Evolutionary conservation across 805 yeast species (phyloP), one percentile per base, ranked within the genome.

Genomic region (Candida suzukii): DNA sequence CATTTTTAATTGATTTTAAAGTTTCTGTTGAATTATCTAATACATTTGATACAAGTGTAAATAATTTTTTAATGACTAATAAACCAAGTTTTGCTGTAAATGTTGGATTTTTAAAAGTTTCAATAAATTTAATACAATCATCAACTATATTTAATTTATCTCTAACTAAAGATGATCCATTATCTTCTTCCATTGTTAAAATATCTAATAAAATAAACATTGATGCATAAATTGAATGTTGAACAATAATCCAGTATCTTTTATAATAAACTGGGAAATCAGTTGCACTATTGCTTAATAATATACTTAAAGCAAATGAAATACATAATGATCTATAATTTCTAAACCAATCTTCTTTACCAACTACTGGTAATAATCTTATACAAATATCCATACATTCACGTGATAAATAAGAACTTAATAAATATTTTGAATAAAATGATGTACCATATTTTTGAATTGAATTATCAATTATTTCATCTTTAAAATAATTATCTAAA

Each of bases 241-340:
- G 59, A 2, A 49, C 48, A 9, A 54, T 50, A 29, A 54, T 53
- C 59, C 59, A 54, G 35, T 53, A 50, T 30, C 47, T 35, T 26
- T 49, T 52, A 44, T 53, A 54, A 37, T 44, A 52, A 9, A 37
- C 16, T 2, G 57, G 59, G 6, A 49, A 25, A 31, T 47, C 41
- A 3, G 18, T 27, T 5, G 42, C 22, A 1, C 56, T 47, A 39
- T 49, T 46, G 32, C 53, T 57, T 5, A 39, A 39, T 16, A 54
- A 41, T 18, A 54, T 25, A 18, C 41, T 40, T 16, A 40, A 35
- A 1, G 59, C 52, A 9, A 53, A 35, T 2, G 21, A 22, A 16
- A 53, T 32, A 39, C 57, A 53, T n/a, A 50, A 43, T 4, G n/a
- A 32, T 18, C 57, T 41, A 35, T 43, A 54, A 18, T 48, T 42